Base-by-base conservation (phyloP, 495 filamentous ascomycete genomes). In the Annulohypoxylon nitens region DNA sequence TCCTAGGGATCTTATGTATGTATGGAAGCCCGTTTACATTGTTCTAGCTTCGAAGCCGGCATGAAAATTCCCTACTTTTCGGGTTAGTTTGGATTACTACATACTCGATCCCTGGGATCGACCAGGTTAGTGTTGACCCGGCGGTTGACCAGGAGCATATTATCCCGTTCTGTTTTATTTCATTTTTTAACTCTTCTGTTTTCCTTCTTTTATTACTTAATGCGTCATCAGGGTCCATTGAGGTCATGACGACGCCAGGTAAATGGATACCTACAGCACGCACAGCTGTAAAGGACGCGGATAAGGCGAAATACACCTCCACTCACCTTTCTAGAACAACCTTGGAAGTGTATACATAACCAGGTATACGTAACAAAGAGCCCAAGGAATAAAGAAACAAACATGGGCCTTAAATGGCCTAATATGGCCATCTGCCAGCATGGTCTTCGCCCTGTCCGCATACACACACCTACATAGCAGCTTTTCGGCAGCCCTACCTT, bases 141-240 rank as follows among this genome's bases (percentile, higher is more conserved):
- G 30, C 5, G 30, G 30, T 30, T 11, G 37, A 47, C 43, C 43
- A 47, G 43, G 43, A 47, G 16, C 43, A 16, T 51, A 10, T 51
- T 14, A 14, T 54, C 30, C 25, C 12, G 9, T 47, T 20, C 18
- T 41, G 14, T 18, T 16, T 59, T 39, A 25, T n/a, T 33, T 54
- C 4, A 7, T 34, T n/a, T 45, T n/a, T 11, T 39, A 2, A 10
- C 8, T 39, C 8, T 9, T 9, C 11, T 11, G 1, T 39, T 39
- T 11, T 39, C 11, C 11, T 43, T n/a, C 39, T 63, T 57, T 20
- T n/a, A 57, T 69, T 60, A 62, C 61, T 63, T 55, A 74, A 74
- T 69, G 71, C 61, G 67, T 74, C 67, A 74, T 70, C 62, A 70
- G 65, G 66, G 61, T 57, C 67, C 50, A 54, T 70, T 12, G 41